Conservation (phyloP, 2,329 filamentous ascomycete genomes). For the Diplodia corticola region DNA sequence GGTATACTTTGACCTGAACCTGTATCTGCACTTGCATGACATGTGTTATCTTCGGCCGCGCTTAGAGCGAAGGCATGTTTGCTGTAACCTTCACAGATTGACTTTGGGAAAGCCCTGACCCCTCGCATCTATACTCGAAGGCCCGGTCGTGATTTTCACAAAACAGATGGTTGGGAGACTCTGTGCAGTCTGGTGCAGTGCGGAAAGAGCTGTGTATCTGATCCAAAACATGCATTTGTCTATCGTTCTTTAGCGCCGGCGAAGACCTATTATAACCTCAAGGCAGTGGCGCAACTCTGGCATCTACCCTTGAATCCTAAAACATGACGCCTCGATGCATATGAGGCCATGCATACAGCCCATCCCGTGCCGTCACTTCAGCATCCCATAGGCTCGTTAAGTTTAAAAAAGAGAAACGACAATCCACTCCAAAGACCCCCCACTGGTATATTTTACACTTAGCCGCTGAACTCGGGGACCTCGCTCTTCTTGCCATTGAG, state of each 20-base stretch:
- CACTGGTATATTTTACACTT: constrained; percentile 27
- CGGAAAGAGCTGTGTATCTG: background rate
- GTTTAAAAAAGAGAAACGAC: constrained; percentile 14
- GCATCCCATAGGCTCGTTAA: constrained; percentile 18
- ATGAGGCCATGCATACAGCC: constrained; percentile 3
- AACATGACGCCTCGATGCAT: constrained; percentile 17
- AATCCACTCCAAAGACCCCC: background rate
- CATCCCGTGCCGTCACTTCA: constrained; percentile 10
- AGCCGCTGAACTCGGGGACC: constrained; percentile 62
- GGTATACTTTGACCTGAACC: too few species aligned
- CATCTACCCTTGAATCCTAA: constrained; percentile 5
- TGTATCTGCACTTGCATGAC: too few species aligned
- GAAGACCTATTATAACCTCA: constrained; percentile 17
- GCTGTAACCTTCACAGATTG: too few species aligned
- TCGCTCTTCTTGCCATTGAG: constrained; percentile 64
- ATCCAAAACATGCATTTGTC: constrained; percentile 21
- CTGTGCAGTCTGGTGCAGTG: background rate
- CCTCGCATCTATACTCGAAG: background rate
- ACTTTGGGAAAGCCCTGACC: too few species aligned
- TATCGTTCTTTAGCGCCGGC: constrained; percentile 18
- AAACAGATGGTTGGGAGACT: background rate
- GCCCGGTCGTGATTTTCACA: background rate
- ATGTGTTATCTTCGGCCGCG: too few species aligned
- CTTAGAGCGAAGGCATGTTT: too few species aligned
- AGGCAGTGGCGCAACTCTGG: constrained; percentile 7